Base-by-base conservation (phyloP, 495 filamentous ascomycete genomes). In the Aspergillus sclerotiicarbonarius region DNA sequence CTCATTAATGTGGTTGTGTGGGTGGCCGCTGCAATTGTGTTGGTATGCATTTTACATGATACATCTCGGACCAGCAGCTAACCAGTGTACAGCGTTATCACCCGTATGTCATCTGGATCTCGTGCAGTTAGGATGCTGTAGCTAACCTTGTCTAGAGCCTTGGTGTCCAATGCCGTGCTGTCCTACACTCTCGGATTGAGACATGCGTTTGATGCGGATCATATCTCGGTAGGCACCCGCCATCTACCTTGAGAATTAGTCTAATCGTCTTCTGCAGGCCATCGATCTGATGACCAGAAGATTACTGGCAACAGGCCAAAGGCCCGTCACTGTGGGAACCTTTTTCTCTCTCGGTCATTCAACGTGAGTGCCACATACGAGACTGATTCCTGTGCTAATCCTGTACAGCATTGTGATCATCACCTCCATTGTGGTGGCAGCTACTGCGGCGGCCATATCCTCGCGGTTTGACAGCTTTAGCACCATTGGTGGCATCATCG, bases 231-330 rank as follows among this genome's bases (percentile, higher is more conserved):
- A 72, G 30, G 64, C 50, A n/a, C 5, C 5, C n/a, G 37, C 9
- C 6, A 15, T 41, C 5, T n/a, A n/a, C 13, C 2, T 21, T 15
- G 5, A 18, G 31, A 51, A 45, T 30, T 45, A 56, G 54, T n/a
- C 21, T 8, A n/a, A 44, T 63, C 32, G 0, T 8, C 18, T 29
- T 18, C 12, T 20, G 8, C 41, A 85, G 84, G 93, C 92, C 51
- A 98, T 98, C 62, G 94, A 98, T 75, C 80, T 98, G 13, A 96
- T 94, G 89, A 98, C 93, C 6, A 82, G 94, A 25, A 83, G 92
- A 10, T 81, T 98, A n/a, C 82, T 97, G 45, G 93, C 93, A 19
- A 82, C 89, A 0, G 91, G 91, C 15, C 89, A 92, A 67, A 83
- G 83, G 8, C 91, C 93, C 8, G 92, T 93, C n/a, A 89, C 92